phyloP scores from a whole-genome alignment of 2,329 filamentous ascomycete species.

The Colletotrichum eremochloae region DNA sequence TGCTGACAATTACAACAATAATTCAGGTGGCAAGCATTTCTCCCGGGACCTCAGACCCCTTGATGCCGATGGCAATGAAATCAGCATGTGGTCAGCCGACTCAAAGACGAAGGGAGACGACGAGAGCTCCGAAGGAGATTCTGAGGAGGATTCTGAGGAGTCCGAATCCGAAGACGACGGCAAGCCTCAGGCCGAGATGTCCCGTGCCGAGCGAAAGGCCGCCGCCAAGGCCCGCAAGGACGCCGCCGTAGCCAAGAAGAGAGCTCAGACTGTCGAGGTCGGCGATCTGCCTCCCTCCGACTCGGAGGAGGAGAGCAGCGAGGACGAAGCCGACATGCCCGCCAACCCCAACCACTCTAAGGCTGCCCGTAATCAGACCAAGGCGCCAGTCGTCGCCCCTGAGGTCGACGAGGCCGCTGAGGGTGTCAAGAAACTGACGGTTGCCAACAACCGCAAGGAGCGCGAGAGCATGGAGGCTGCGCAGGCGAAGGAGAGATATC shows the following conservation, averaged over 20 bases:
- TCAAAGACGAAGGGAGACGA: constrained; percentile 59
- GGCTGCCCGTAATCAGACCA: constrained; percentile 73
- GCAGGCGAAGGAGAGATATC: constrained; percentile 89
- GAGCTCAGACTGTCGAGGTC: constrained; percentile 78
- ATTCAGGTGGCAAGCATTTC: constrained; percentile 90
- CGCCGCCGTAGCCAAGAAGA: constrained; percentile 84
- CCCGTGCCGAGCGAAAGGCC: constrained; percentile 88
- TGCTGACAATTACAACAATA: constrained; percentile 36
- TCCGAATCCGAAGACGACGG: constrained; percentile 63
- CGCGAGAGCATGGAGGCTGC: constrained; percentile 85
- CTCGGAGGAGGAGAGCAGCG: constrained; percentile 69
- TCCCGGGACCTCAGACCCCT: constrained; percentile 90
- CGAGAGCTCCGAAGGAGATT: constrained; percentile 65
- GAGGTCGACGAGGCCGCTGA: constrained; percentile 65
- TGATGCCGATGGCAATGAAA: constrained; percentile 88
- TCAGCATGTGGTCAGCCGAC: constrained; percentile 86
- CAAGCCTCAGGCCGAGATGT: constrained; percentile 65
- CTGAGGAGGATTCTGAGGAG: constrained; percentile 64
- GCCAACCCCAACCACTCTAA: constrained; percentile 94
- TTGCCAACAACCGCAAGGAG: constrained; percentile 65
- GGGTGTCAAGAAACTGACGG: constrained; percentile 67
- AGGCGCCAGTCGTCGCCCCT: constrained; percentile 53
- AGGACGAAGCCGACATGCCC: constrained; percentile 73
- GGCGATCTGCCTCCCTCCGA: constrained; percentile 87
- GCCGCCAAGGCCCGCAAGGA: constrained; percentile 92